These are phyloP conservation scores for Aspergillus asperescens DNA, from an alignment of 495 filamentous ascomycete genomes.

Conservation along the genomic window DNA sequence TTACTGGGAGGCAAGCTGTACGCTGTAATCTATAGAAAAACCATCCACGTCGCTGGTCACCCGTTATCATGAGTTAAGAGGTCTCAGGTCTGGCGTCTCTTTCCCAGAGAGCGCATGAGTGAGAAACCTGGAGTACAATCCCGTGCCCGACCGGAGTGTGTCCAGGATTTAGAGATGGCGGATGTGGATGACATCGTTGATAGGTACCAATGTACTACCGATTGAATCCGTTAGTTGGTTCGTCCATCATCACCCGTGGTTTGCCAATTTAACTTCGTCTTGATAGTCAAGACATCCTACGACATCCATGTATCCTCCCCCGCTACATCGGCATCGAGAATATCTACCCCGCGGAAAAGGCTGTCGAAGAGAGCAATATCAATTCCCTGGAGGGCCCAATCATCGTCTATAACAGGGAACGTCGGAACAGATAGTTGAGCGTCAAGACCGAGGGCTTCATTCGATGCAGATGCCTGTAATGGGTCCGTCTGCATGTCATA, in stretches of 20 bases:
- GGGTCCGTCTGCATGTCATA: background rate
- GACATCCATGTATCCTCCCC: background rate
- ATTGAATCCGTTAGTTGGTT: background rate
- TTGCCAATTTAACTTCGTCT: background rate
- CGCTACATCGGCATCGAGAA: background rate
- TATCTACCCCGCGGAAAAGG: conserved; percentile 19
- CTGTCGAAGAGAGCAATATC: conserved; percentile 32
- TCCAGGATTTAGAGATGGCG: background rate
- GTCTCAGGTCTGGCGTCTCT: background rate
- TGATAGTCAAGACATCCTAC: background rate
- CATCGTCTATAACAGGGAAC: conserved; percentile 6
- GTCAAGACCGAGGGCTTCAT: background rate
- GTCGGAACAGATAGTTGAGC: background rate
- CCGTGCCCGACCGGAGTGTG: background rate
- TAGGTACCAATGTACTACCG: background rate
- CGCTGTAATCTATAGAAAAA: no score
- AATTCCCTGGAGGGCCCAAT: conserved; percentile 26
- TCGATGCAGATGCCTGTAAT: background rate
- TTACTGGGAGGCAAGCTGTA: no score
- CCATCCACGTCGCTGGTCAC: background rate
- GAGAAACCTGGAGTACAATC: background rate
- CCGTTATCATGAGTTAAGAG: background rate
- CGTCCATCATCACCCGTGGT: background rate
- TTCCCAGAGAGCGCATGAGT: background rate
- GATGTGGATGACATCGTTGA: background rate